A percentile compares a stretch with the other conserved stretches of the same genome.
Evolutionary conservation across 148 eudicot genomes (phyloP).

Genomic region (Selenicereus undatus): DNA sequence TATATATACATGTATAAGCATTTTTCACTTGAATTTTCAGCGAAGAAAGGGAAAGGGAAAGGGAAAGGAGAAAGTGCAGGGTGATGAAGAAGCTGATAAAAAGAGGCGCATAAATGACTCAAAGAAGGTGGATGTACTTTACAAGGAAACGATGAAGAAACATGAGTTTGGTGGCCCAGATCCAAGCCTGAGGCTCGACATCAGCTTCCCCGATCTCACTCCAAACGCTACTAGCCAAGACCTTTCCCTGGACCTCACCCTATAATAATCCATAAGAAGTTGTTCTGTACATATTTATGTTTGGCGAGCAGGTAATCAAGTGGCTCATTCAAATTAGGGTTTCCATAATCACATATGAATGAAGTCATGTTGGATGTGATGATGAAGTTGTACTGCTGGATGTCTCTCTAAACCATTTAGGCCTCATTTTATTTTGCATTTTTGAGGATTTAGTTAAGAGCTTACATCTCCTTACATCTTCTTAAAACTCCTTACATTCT

Average conservation of each 20-base stretch:
- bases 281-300: no score
- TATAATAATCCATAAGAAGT: not conserved
- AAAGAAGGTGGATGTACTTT: not conserved
- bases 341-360: no score
- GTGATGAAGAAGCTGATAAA: not conserved
- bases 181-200: not conserved
- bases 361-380: no score
- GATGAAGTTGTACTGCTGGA: no score
- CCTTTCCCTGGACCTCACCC: slow-evolving; percentile 10
- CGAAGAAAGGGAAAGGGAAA: not conserved
- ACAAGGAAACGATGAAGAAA: not conserved
- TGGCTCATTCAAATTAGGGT: no score
- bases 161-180: not conserved
- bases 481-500: no score
- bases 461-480: no score
- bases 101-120: not conserved
- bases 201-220: not conserved
- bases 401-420: no score
- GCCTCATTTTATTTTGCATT: no score
- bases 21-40: not conserved
- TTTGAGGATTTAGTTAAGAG: no score
- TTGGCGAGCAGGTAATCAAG: no score
- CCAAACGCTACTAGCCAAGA: not conserved
- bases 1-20: not conserved
- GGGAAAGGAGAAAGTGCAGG: slow-evolving; percentile 1